Evolutionary conservation across 768 basidiomycete genomes (phyloP), one percentile per base, ranked within the genome.

Genomic region (Hirschioporus abietinus): DNA sequence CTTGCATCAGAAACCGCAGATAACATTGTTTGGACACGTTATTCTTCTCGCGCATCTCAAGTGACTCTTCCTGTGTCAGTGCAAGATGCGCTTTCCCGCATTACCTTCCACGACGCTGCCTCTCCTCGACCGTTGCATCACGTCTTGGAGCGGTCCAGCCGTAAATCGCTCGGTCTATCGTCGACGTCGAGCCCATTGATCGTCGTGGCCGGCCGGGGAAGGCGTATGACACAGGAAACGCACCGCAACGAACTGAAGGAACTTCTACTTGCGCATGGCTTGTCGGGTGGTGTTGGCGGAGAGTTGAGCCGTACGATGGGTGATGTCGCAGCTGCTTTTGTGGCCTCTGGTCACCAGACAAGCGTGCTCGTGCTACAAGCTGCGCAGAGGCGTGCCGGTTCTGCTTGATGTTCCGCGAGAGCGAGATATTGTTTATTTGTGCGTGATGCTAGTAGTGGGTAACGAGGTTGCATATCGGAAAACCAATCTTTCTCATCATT

Each of bases 1-100:
- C 76, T 97, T 15, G 85, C 84, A 1, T 96, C 93, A 0, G 86
- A 91, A 24, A 91, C 91, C 0, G 93, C 93, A 0, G 96, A 98
- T 74, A 86, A 88, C 71, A 70, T 95, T 26, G 71, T 86, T 24
- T 96, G 95, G 93, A 80, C 83, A 0, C 84, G 83, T 57, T 91
- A 86, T 70, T 80, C 88, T 1, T 73, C 75, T 7, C 17, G 66
- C 25, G 68, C 72, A 12, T 69, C 76, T 9, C 66, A 61, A 1
- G 65, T 71, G 7, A 67, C 70, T 0, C 77, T 72, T 60, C 71
- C 77, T 57, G 67, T 76, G 7, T 72, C 68, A 6, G 70, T 80
- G 36, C 66, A 73, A 9, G 58, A 72, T 0, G 86, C 90, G 18
- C 81, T 91, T n/a, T 76, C 83, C 1, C 84, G 92, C 27, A 84